These are phyloP conservation scores for Astrothelium subdiscretum DNA, from an alignment of 495 filamentous ascomycete species.

Conservation along the genomic window DNA sequence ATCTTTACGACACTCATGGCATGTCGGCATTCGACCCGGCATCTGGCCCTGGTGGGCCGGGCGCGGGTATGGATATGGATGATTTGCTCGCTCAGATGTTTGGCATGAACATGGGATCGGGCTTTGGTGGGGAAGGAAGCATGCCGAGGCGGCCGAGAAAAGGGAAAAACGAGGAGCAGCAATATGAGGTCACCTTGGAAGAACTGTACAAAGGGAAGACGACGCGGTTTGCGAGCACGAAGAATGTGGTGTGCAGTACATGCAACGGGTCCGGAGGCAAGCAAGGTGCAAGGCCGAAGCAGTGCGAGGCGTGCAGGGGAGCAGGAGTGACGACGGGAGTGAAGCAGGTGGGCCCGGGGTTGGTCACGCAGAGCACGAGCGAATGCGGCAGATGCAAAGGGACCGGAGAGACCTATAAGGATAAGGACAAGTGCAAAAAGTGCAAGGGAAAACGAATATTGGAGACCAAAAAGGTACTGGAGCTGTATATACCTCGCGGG, in stretches of 20 bases:
- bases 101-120: constrained; percentile 49
- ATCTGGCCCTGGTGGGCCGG: constrained; percentile 39
- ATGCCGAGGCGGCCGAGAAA: constrained; percentile 41
- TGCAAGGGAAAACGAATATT: constrained; percentile 82
- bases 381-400: constrained; percentile 70
- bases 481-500: constrained; percentile 90
- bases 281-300: constrained; percentile 75
- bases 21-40: constrained; percentile 82
- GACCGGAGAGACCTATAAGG: constrained; percentile 70
- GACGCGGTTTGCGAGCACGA: constrained; percentile 84
- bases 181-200: constrained; percentile 80
- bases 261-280: constrained; percentile 91
- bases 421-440: constrained; percentile 96
- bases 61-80: constrained; percentile 67
- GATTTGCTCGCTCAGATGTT: constrained; percentile 94
- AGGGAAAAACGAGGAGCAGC: constrained; percentile 75
- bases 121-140: constrained; percentile 27
- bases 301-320: constrained; percentile 74
- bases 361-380: constrained; percentile 64
- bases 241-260: constrained; percentile 74
- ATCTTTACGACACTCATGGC: constrained; percentile 84
- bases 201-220: constrained; percentile 98
- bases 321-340: constrained; percentile 56
- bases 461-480: constrained; percentile 80
- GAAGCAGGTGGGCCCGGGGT: constrained; percentile 64